These are phyloP conservation scores for Saccharomycopsis fermentans DNA, from an alignment of 805 yeast genomes.

Conservation along the genomic window DNA sequence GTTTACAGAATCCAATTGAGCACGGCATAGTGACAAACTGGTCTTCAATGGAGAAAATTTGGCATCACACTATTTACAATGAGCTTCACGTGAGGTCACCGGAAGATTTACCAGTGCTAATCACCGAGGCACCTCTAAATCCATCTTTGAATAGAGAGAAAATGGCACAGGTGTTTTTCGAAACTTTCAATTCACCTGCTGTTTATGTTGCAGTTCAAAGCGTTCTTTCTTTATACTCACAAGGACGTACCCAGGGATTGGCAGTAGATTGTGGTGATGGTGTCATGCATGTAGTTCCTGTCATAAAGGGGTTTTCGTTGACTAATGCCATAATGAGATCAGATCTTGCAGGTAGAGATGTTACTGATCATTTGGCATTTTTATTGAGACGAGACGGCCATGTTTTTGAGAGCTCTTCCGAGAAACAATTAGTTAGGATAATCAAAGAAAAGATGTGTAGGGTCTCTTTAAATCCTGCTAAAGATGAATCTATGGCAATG, in stretches of 20 bases:
- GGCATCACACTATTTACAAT: conserved; percentile 58
- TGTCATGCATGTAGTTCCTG: conserved; percentile 78
- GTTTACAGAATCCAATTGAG: conserved; percentile 58
- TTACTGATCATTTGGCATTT: conserved; percentile 64
- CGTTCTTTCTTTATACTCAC: conserved; percentile 72
- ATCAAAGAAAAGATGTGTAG: conserved; percentile 71
- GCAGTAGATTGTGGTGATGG: conserved; percentile 93
- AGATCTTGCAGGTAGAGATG: conserved; percentile 80
- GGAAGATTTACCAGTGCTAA: conserved; percentile 78
- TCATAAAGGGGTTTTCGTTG: conserved; percentile 78
- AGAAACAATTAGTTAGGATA: conserved; percentile 66
- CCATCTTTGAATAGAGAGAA: conserved; percentile 51
- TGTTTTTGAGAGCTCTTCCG: conserved; percentile 58
- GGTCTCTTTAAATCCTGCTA: conserved; percentile 44
- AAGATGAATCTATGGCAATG: conserved; percentile 35
- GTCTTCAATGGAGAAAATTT: conserved; percentile 76
- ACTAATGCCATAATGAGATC: conserved; percentile 62
- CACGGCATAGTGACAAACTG: conserved; percentile 77
- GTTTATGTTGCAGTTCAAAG: conserved; percentile 66
- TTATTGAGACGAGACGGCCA: conserved; percentile 62
- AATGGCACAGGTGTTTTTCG: conserved; percentile 59
- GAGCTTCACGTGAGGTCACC: conserved; percentile 42
- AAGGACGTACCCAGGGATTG: conserved; percentile 85
- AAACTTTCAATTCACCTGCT: conserved; percentile 67
- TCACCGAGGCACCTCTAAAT: conserved; percentile 85